Evolutionary conservation across 768 basidiomycete species (phyloP), one percentile per base, ranked within the genome.

Genomic region (Leccinellum albellum): DNA sequence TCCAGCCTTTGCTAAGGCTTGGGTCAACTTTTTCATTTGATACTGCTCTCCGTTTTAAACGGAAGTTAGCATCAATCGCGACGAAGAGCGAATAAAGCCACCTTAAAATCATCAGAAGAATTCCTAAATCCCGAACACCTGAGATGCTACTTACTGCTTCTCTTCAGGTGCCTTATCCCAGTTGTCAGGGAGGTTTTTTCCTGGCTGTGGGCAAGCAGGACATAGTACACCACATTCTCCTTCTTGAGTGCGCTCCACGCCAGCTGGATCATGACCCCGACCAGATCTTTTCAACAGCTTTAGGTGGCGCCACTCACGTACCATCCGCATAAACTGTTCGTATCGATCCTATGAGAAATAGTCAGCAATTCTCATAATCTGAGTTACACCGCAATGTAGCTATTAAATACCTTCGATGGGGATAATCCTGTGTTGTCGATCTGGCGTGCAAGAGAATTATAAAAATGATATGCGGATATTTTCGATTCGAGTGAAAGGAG

Each of bases 181-280:
- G 9, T 56, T 44, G 0, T 49, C 54, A 0, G 67, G 65, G 3
- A 72, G 54, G 55, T 74, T 73, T 0, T 62, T 61, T 0, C 64
- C 66, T 0, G 68, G 71, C 2, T 66, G 62, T 0, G 67, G 72
- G 55, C 72, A 75, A 0, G 68, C 64, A 3, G 67, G 67, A 47
- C 73, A 75, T 7, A 51, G 12, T 0, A 73, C 40, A 0, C 66
- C 61, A 2, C 65, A 63, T 33, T 66, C 66, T 2, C 73, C 73
- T 7, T 54, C 29, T 6, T 12, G 5, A 6, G 73, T 73, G 1
- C 57, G 57, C 1, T 37, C 45, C 6, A 65, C 50, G 1, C 73
- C 71, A 1, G n/a, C 35, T 1, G 64, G 55, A 47, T 65, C 59
- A 42, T 23, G 23, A 12, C 21, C 44, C 8, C 44, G 10, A 0